These are phyloP conservation scores for Neostapfia colusana DNA, from an alignment of 176 grass and related monocot genomes.

Conservation along the genomic window DNA sequence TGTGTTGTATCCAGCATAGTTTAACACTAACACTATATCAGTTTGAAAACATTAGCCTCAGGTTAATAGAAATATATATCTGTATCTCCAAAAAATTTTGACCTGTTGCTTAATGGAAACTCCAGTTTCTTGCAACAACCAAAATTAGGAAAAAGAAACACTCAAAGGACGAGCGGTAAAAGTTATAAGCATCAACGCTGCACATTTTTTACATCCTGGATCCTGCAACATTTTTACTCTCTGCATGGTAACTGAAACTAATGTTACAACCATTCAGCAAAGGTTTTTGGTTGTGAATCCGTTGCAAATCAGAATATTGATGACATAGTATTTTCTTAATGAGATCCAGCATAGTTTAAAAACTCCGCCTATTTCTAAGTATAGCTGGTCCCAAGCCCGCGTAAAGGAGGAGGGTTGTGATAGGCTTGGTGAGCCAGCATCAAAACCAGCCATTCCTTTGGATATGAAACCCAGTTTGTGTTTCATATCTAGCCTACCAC, in stretches of 20 bases:
- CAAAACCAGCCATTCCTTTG: no score
- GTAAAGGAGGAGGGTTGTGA: no score
- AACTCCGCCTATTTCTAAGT: no score
- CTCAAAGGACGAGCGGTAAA: no score
- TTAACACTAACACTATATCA: constrained; percentile 9
- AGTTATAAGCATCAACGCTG: not conserved
- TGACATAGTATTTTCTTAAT: constrained; percentile 7
- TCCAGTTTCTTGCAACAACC: no score
- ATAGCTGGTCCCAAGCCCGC: no score
- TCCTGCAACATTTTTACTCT: not conserved
- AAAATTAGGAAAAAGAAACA: no score
- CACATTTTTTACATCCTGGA: not conserved
- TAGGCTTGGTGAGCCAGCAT: no score
- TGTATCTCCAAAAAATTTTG: not conserved
- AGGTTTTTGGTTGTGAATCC: not conserved
- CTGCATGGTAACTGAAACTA: not conserved
- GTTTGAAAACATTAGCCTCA: not conserved
- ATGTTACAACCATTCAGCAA: not conserved
- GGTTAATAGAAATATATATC: no score
- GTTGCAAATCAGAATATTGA: not conserved
- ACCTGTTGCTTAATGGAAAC: not conserved
- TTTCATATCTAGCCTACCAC: no score
- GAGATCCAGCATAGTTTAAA: not conserved
- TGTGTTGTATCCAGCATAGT: no score
- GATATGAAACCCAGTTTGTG: no score